phyloP scores from a whole-genome alignment of 225 moss, liverwort and hornwort genomes.

The Bryum argenteum region DNA sequence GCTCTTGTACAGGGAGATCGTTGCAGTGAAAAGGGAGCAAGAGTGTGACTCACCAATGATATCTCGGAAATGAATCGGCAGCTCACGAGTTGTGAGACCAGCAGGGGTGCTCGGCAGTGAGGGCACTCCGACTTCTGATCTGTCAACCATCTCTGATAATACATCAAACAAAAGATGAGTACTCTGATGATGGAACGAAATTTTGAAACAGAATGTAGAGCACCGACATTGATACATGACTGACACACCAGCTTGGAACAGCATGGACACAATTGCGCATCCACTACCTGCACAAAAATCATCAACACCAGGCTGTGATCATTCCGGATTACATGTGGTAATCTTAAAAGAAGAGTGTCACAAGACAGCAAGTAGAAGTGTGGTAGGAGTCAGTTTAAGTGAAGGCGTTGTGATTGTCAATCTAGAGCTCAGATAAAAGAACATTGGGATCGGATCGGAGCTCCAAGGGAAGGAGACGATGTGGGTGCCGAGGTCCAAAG shows the following conservation, averaged over 20 bases:
- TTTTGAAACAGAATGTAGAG: too few species aligned
- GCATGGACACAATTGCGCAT: conserved; percentile 69
- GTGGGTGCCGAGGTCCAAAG: too few species aligned
- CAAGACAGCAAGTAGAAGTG: too few species aligned
- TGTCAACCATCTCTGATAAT: conserved; percentile 65
- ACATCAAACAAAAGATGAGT: background rate
- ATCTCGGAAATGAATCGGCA: conserved; percentile 72
- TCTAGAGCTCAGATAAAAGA: rapidly evolving
- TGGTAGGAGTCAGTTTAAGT: too few species aligned
- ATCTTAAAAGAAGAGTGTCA: too few species aligned
- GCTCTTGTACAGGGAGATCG: too few species aligned
- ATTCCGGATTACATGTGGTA: too few species aligned
- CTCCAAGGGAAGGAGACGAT: too few species aligned
- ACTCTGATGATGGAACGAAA: background rate
- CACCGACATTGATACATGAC: conserved; percentile 71
- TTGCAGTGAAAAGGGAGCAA: background rate
- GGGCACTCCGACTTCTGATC: conserved; percentile 76
- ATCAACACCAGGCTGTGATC: background rate
- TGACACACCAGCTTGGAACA: conserved; percentile 74
- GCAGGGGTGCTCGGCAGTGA: conserved; percentile 64
- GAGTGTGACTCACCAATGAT: conserved; percentile 46
- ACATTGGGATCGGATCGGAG: too few species aligned
- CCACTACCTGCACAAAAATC: conserved; percentile 54
- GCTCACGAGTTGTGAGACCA: conserved; percentile 70
- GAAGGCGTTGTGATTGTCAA: too few species aligned